Evolutionary conservation across 306 rosid species (phyloP), one percentile per base, ranked within the genome.

Genomic region (Biancaea sappan): DNA sequence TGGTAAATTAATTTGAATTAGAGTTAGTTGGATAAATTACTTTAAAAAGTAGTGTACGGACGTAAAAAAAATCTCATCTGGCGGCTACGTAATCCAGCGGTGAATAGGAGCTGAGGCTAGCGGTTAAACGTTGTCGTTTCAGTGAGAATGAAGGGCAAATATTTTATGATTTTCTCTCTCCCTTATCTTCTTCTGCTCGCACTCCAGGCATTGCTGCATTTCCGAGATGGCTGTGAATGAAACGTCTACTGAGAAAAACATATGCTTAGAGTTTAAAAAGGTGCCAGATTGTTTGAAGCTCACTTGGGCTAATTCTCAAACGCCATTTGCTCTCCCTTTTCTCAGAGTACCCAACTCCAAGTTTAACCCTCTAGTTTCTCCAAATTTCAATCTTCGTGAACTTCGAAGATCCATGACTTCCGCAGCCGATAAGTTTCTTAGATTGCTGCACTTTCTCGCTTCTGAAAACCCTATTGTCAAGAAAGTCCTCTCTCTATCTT

Each of bases 401-500:
- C 65, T 93, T 63, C 90, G 43, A 38, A 37, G 16, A 0, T 77
- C 89, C 38, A 50, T 85, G 18, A 24, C 72, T 37, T 72, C 87
- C 13, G 77, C 84, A 2, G 76, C 87, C 31, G 77, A 84, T 2
- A 44, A 81, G 1, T 88, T 81, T 26, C 26, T 84, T 81, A 6
- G 10, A 5, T 57, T 77, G 3, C 46, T 91, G 15, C 87, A 79
- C 70, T 78, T 84, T 0, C 40, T 90, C 70, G 88, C 93, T 62
- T 68, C 86, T 28, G 86, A 81, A 53, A 91, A 86, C 58, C 90
- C 95, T 0, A 7, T 87, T 78, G 50, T 90, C 75, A 82, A 83
- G 51, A 90, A 83, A 69, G 4, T 88, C 4, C 61, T 84, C 56
- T 81, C 89, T 9, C 40, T 87, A 60, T 79, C 83, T 28, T 69